Base-by-base conservation (phyloP, 2,329 filamentous ascomycete genomes). In the Raffaelea deltoideospora region DNA sequence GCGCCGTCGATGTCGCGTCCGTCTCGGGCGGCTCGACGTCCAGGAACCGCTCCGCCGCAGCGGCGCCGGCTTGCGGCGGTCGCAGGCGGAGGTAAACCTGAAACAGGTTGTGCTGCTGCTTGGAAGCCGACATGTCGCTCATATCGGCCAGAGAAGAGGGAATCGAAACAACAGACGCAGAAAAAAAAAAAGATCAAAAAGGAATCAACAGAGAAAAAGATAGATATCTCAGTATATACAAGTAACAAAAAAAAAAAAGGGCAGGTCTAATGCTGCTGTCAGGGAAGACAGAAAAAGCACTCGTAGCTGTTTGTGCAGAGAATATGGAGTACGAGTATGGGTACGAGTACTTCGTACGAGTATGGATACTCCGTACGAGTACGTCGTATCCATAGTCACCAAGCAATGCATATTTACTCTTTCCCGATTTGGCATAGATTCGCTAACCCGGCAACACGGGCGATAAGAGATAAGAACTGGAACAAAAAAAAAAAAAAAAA, bases 1-100 rank as follows among this genome's bases (percentile, higher is more conserved):
- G 66, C 19, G 57, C 52, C n/a, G 45, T 42, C 7, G 44, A 43
- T 2, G 46, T 44, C n/a, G 53, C 54, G 41, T 60, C 52, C 28
- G 43, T 44, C 50, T 54, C 31, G 50, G 58, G 42, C 50, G 56
- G 35, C 53, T 94, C 87, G 35, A 95, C 81, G 8, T 76, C 70
- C 32, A 96, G 66, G 53, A 90, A 93, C 35, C 82, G 76, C 41
- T 86, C 79, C 0, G 63, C 51, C 42, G 54, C 48, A 31, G 58
- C 39, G 15, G 57, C 51, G 32, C 58, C 56, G 49, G 63, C 51
- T 39, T 62, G 62, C 4, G 77, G 69, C n/a, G 81, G 81, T 14
- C 81, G 78, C 34, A 96, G 64, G 34, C 88, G 82, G 29, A 96
- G 69, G 53, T 83, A 95, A 39, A 96, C 88, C 58, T 95, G 79